Percentiles rank a stretch among this genome's conserved stretches.
Evolutionary conservation across 495 filamentous ascomycete species (phyloP).

Genomic region (Aspergillus conjunctus): DNA sequence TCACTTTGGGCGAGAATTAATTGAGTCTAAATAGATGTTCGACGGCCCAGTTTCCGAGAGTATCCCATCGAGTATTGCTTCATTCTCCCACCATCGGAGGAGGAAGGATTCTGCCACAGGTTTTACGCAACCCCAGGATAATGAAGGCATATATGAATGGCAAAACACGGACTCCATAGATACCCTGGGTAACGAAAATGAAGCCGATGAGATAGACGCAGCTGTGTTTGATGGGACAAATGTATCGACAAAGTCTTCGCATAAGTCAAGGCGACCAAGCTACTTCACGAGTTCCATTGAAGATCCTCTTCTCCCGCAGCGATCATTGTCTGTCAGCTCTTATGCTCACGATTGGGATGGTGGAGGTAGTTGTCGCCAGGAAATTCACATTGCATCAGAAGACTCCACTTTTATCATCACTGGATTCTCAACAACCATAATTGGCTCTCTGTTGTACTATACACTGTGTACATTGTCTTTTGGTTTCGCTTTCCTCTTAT

Average conservation of each 20-base stretch:
- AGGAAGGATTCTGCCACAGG: constrained; percentile 73
- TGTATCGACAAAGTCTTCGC: constrained; percentile 38
- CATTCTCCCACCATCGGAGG: constrained; percentile 76
- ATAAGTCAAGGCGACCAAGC: constrained; percentile 55
- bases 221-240: constrained; percentile 35
- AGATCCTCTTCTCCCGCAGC: constrained; percentile 70
- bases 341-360: constrained; percentile 58
- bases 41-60: constrained; percentile 93
- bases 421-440: constrained; percentile 75
- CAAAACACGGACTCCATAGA: constrained; percentile 55
- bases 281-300: constrained; percentile 65
- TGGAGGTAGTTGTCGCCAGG: constrained; percentile 71
- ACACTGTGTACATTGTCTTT: constrained; percentile 68
- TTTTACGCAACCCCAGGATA: constrained; percentile 81
- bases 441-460: constrained; percentile 70
- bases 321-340: constrained; percentile 54
- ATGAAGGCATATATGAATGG: constrained; percentile 55
- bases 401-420: constrained; percentile 91
- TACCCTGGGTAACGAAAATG: constrained; percentile 41
- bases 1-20: constrained; percentile 1
- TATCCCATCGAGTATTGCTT: constrained; percentile 84
- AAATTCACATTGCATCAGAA: constrained; percentile 89
- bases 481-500: constrained; percentile 77
- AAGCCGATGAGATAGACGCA: constrained; percentile 52
- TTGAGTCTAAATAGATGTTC: constrained; percentile 64